Conservation (phyloP, 2,329 filamentous ascomycete genomes). For the Fusarium siculi region DNA sequence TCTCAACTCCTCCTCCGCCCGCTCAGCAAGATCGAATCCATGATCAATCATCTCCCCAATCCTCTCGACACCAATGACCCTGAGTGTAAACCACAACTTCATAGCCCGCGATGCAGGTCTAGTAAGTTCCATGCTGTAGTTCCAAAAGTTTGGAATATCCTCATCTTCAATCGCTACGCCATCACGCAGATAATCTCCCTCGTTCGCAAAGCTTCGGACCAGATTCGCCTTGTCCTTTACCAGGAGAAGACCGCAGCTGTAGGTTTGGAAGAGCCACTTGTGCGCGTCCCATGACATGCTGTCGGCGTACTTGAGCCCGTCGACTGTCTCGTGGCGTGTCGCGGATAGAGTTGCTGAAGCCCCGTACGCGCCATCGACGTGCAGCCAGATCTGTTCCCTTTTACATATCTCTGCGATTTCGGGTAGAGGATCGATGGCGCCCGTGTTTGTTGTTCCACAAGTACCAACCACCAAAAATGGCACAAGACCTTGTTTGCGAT, state of each 20-base stretch:
- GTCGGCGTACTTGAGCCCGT: slow-evolving; percentile 30
- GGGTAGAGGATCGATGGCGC: slow-evolving; percentile 7
- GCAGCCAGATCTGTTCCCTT: slow-evolving; percentile 34
- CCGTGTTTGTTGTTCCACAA: slow-evolving; percentile 30
- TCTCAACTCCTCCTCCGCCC: slow-evolving; percentile 30
- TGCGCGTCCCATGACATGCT: slow-evolving; percentile 45
- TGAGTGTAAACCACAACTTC: slow-evolving; percentile 44
- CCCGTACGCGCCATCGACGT: slow-evolving; percentile 42
- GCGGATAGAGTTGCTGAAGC: slow-evolving; percentile 37
- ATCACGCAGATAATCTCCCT: slow-evolving; percentile 41
- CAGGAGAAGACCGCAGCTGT: slow-evolving; percentile 38
- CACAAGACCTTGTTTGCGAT: not conserved
- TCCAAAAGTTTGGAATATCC: slow-evolving; percentile 43
- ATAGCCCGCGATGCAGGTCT: slow-evolving; percentile 36
- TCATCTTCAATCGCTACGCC: slow-evolving; percentile 37
- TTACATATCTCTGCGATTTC: slow-evolving; percentile 12
- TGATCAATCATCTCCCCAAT: slow-evolving; percentile 42
- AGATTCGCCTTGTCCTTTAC: slow-evolving; percentile 35
- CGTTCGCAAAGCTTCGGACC: slow-evolving; percentile 37
- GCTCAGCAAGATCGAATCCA: slow-evolving; percentile 36
- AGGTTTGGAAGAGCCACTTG: slow-evolving; percentile 45
- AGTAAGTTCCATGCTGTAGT: slow-evolving; percentile 41
- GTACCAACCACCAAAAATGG: slow-evolving; percentile 26
- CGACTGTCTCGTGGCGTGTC: slow-evolving; percentile 7
- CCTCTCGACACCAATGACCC: slow-evolving; percentile 35